phyloP scores from a whole-genome alignment of 2,329 filamentous ascomycete genomes.

The Hymenoscyphus albidus region DNA sequence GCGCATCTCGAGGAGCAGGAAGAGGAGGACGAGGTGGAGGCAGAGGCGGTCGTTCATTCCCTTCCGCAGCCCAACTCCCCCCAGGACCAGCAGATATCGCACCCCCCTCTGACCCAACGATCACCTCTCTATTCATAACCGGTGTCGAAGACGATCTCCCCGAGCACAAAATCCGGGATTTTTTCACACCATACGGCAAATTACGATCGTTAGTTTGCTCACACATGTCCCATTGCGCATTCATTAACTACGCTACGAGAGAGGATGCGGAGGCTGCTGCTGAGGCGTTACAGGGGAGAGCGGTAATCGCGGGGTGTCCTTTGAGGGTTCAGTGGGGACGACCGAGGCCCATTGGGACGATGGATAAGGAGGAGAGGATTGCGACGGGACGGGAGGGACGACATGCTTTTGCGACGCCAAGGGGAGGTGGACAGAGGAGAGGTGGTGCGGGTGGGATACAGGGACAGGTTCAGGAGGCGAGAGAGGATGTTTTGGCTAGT shows the following conservation, averaged over 20 bases:
- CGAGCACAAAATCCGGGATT: constrained; percentile 84
- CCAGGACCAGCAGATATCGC: constrained; percentile 81
- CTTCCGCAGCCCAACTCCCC: constrained; percentile 68
- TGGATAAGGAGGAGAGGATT: constrained; percentile 81
- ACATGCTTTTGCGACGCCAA: constrained; percentile 49
- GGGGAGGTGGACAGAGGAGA: constrained; percentile 36
- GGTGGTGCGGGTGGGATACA: constrained; percentile 29
- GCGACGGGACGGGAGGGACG: constrained; percentile 78
- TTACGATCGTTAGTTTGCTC: constrained; percentile 92
- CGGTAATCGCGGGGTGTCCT: constrained; percentile 86
- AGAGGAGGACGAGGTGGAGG: constrained; percentile 40
- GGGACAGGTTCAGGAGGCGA: constrained; percentile 27
- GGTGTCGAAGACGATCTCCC: constrained; percentile 95
- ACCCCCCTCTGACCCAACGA: constrained; percentile 77
- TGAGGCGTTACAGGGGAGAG: constrained; percentile 77
- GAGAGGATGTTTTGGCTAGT: constrained; percentile 31
- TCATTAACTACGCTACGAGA: constrained; percentile 87
- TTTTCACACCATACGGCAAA: constrained; percentile 85
- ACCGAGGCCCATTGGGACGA: constrained; percentile 84
- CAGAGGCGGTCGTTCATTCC: constrained; percentile 54
- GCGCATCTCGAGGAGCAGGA: constrained; percentile 35
- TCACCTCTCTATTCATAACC: constrained; percentile 91
- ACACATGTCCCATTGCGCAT: constrained; percentile 95
- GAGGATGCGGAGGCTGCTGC: constrained; percentile 84
- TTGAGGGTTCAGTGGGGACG: constrained; percentile 88